Conservation (phyloP, 2,329 filamentous ascomycete genomes). For the Botrytis fragariae region DNA sequence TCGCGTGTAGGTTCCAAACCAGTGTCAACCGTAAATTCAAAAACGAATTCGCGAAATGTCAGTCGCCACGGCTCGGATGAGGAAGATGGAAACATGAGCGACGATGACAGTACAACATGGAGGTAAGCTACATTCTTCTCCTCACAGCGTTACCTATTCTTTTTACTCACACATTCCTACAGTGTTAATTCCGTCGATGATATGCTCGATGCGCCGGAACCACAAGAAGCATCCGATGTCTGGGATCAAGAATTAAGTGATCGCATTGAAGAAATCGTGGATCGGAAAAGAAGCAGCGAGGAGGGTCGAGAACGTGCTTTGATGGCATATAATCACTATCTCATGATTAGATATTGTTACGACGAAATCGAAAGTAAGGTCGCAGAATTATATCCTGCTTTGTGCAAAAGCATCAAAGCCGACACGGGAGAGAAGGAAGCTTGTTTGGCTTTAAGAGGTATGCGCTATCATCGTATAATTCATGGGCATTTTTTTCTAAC, state of each 20-base stretch:
- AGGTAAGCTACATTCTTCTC: conserved; percentile 41
- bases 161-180: background rate
- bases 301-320: conserved; percentile 62
- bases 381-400: conserved; percentile 55
- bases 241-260: conserved; percentile 59
- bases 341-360: conserved; percentile 60
- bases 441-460: conserved; percentile 59
- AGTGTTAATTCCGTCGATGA: conserved; percentile 26
- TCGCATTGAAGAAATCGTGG: conserved; percentile 61
- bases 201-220: conserved; percentile 43
- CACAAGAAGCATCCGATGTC: conserved; percentile 45
- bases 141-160: background rate
- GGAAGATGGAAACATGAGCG: conserved; percentile 51
- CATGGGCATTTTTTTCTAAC: conserved; percentile 4
- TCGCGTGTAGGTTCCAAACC: conserved; percentile 48
- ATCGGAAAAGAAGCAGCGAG: conserved; percentile 65
- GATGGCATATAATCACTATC: conserved; percentile 54
- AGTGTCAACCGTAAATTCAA: conserved; percentile 48
- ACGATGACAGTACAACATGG: conserved; percentile 49
- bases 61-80: conserved; percentile 54
- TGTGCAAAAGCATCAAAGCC: conserved; percentile 61
- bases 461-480: background rate
- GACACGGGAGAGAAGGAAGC: conserved; percentile 63
- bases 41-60: conserved; percentile 47
- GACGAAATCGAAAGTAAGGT: conserved; percentile 56